Evolutionary conservation across 768 basidiomycete species (phyloP).

Genomic region (Kwoniella sp.): DNA sequence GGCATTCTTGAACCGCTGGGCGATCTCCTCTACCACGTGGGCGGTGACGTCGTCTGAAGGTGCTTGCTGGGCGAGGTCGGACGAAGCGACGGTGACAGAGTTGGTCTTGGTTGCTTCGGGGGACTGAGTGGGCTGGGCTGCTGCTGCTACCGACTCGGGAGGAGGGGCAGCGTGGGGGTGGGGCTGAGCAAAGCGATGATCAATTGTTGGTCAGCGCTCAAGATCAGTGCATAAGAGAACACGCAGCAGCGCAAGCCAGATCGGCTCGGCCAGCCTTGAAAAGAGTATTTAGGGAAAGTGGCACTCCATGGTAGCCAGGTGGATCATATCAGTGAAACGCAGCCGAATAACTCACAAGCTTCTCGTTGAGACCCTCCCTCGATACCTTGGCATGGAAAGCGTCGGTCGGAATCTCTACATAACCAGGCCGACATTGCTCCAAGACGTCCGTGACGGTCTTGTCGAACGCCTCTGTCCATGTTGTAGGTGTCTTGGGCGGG

Average conservation of each 20-base stretch:
- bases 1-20: slow-evolving; percentile 66
- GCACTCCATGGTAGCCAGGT: too few relatives aligned
- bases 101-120: slow-evolving; percentile 17
- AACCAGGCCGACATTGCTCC: slow-evolving; percentile 76
- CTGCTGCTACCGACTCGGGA: slow-evolving; percentile 26
- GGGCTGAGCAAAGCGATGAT: slow-evolving; percentile 36
- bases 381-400: slow-evolving; percentile 72
- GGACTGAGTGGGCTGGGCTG: slow-evolving; percentile 25
- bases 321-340: too few relatives aligned
- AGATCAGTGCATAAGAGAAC: too few relatives aligned
- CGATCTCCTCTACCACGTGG: slow-evolving; percentile 72
- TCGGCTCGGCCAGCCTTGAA: too few relatives aligned
- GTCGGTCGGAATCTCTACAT: slow-evolving; percentile 83
- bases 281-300: too few relatives aligned
- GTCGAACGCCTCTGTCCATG: slow-evolving; percentile 70
- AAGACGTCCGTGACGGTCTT: slow-evolving; percentile 66
- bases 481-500: slow-evolving; percentile 56
- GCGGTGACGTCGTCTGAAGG: slow-evolving; percentile 59
- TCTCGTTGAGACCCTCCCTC: slow-evolving; percentile 65
- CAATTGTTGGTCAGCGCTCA: too few relatives aligned
- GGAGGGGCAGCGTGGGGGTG: slow-evolving; percentile 53
- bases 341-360: slow-evolving; percentile 57
- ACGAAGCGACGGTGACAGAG: slow-evolving; percentile 12
- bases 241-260: too few relatives aligned
- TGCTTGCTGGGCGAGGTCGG: slow-evolving; percentile 6